These are phyloP conservation scores for Cyclotella choctawhatcheeana DNA, from an alignment of 108 stramenopile species.

Conservation along the genomic window DNA sequence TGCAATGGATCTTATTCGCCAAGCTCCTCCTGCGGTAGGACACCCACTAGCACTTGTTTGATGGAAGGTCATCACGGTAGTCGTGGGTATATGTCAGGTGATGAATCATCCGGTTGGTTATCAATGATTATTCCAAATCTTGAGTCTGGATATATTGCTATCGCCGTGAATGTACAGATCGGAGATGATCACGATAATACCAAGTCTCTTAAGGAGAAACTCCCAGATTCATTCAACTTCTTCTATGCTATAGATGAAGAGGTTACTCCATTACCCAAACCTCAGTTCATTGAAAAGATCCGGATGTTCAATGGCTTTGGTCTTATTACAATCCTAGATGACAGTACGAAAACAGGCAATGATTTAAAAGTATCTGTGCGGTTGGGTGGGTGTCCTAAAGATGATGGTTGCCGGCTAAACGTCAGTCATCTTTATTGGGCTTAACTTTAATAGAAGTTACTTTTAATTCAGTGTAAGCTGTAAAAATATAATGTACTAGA, in stretches of 20 bases:
- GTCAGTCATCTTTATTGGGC: constrained; percentile 79
- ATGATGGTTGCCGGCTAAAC: constrained; percentile 39
- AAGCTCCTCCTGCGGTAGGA: constrained; percentile 49
- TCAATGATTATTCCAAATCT: constrained; percentile 58
- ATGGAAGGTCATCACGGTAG: constrained; percentile 75
- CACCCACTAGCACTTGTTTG: constrained; percentile 53
- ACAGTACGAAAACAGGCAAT: constrained; percentile 53
- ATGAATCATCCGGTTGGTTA: constrained; percentile 77
- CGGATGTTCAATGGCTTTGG: constrained; percentile 36
- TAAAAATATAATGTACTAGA: too few relatives aligned
- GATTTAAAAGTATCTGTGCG: constrained; percentile 75
- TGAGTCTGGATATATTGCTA: constrained; percentile 76
- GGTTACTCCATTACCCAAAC: constrained; percentile 50
- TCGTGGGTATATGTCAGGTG: constrained; percentile 70
- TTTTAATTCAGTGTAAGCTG: not conserved
- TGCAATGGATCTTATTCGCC: constrained; percentile 78
- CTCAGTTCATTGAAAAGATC: constrained; percentile 52
- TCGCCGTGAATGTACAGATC: constrained; percentile 65
- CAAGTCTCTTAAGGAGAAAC: constrained; percentile 16
- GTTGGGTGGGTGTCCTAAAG: constrained; percentile 50
- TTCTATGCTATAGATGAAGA: constrained; percentile 75
- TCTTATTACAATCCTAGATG: constrained; percentile 65
- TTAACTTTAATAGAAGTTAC: not conserved
- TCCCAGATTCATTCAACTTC: constrained; percentile 68
- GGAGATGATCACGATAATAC: constrained; percentile 26